Base-by-base conservation (phyloP, 2,329 filamentous ascomycete species). In the Ambrosiella beaveri region DNA sequence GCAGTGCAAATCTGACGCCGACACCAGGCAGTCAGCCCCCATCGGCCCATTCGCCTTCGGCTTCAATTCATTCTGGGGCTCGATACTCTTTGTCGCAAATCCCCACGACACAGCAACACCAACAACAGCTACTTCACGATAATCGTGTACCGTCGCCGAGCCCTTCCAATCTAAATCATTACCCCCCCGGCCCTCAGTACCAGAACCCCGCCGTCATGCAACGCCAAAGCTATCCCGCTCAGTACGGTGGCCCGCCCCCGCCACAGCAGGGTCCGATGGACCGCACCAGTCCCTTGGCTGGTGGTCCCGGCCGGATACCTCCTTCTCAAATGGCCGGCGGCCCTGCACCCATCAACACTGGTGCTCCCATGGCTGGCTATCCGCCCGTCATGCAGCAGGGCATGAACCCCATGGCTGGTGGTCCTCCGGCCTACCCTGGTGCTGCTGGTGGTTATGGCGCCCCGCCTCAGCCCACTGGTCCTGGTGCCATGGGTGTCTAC, bases 321-420 rank as follows among this genome's bases (percentile, higher is more conserved):
- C 78, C 78, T 13, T 74, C 73, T 58, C 78, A 81, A 68, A 80
- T 81, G 76, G 72, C 77, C 63, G 80, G 79, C 65, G 81, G 81
- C 15, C 81, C 80, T 64, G 79, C 80, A 63, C 81, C 81, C 64
- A 84, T 84, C 71, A 83, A 83, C 71, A 84, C 81, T 59, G 76
- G 76, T 63, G 75, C 78, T 62, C 78, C 78, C 60, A 68, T 77
- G 61, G 67, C 73, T 57, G 80, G 79, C 60, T 84, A 83, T 66
- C 80, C 80, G 65, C 79, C 79, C 36, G 73, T 75, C 62, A 76
- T 77, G 71, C 15, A 52, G 17, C 51, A 53, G 37, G 15, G 27
- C 15, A 49, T 49, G 44, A 66, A 65, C 60, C 63, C 63, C 57
- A 68, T 72, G 68, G 27, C 19, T 13, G 68, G 68, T 52, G 57